A percentile compares a stretch with the other conserved stretches of the same genome.
Conservation (phyloP, 2,329 filamentous ascomycete genomes). For the Apiospora koreana region DNA sequence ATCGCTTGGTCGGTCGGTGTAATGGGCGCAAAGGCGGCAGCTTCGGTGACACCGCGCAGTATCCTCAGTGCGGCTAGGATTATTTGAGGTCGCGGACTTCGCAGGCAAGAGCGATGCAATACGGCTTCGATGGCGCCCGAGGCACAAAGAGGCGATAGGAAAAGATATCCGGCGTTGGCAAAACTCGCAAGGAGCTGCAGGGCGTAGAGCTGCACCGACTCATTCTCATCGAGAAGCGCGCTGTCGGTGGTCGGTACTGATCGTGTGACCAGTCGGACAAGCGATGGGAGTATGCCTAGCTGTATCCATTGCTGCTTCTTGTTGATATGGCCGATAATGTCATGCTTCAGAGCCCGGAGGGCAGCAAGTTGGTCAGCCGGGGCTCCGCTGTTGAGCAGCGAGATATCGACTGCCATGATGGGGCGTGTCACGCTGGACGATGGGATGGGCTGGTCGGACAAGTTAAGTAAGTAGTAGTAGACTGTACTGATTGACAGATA, state of each 20-base stretch:
- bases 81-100: conserved; percentile 64
- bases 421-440: background rate
- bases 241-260: conserved; percentile 22
- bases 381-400: conserved; percentile 25
- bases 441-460: background rate
- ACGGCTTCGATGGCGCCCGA: conserved; percentile 69
- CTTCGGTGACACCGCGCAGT: conserved; percentile 70
- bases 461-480: background rate
- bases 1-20: conserved; percentile 48
- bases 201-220: conserved; percentile 73
- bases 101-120: conserved; percentile 68
- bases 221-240: conserved; percentile 56
- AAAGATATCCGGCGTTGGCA: conserved; percentile 78
- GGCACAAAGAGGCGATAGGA: conserved; percentile 72
- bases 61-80: conserved; percentile 74
- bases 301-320: conserved; percentile 80
- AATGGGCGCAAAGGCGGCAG: conserved; percentile 57
- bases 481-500: background rate
- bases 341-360: conserved; percentile 80
- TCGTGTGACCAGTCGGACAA: conserved; percentile 45
- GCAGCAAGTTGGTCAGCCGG: conserved; percentile 57
- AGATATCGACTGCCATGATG: conserved; percentile 15
- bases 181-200: conserved; percentile 83
- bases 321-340: conserved; percentile 83
- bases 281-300: conserved; percentile 66